These are phyloP conservation scores for Cornus kousa DNA, from an alignment of 148 eudicot species.

Conservation along the genomic window DNA sequence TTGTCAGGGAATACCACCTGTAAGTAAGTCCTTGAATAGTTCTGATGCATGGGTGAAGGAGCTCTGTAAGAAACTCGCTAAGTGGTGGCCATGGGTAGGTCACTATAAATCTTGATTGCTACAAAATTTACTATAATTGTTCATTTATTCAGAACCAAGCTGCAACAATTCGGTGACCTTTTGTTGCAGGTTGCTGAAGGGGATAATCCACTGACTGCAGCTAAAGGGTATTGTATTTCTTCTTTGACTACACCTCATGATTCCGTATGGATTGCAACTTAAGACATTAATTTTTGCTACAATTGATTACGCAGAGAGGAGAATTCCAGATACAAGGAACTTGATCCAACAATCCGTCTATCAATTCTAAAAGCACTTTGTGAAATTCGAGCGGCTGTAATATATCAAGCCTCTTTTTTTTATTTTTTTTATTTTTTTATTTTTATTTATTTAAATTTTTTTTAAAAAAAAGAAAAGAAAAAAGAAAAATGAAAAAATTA, in stretches of 20 bases:
- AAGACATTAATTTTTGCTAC: constrained; percentile 2
- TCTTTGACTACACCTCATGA: constrained; percentile 3
- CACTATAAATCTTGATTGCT: constrained; percentile 11
- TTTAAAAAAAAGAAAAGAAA: no score
- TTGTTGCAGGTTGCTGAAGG: constrained; percentile 82
- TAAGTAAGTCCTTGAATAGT: constrained; percentile 43
- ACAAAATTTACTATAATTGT: neutral
- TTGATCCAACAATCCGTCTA: constrained; percentile 71
- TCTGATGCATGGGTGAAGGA: constrained; percentile 70
- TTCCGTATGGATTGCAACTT: neutral
- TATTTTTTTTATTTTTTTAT: neutral
- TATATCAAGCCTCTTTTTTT: neutral
- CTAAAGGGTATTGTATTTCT: constrained; percentile 59
- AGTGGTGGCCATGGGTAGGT: constrained; percentile 95
- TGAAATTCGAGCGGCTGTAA: constrained; percentile 79
- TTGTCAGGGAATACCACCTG: constrained; percentile 73
- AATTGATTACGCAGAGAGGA: constrained; percentile 59
- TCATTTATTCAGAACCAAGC: neutral
- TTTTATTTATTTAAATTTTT: no score
- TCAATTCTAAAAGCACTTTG: constrained; percentile 82
- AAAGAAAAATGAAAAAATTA: no score
- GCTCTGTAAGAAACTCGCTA: constrained; percentile 71
- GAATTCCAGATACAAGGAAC: constrained; percentile 67
- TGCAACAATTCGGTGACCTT: constrained; percentile 14
- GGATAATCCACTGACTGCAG: constrained; percentile 57